Conservation (phyloP, 768 basidiomycete genomes). For the Agaricus subrufescens region DNA sequence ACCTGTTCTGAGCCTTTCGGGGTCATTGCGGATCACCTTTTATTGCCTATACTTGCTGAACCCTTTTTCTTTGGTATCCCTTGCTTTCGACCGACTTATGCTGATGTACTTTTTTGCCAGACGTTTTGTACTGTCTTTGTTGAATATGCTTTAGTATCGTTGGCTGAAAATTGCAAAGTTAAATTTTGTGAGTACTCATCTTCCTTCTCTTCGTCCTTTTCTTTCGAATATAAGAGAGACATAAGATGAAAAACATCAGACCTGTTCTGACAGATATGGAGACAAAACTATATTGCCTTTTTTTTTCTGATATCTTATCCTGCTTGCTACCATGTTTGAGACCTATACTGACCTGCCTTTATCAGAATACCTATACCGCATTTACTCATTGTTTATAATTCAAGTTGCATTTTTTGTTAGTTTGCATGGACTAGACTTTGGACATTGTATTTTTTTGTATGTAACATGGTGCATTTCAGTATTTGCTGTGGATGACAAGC, state of each 20-base stretch:
- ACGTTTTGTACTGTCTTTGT: neutral
- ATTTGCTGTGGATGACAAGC: neutral
- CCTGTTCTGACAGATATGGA: conserved; percentile 9
- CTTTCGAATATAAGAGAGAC: neutral
- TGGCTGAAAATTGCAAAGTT: neutral
- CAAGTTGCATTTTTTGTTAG: too few relatives aligned
- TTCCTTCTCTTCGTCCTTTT: neutral
- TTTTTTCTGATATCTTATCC: neutral
- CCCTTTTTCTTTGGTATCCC: conserved; percentile 7
- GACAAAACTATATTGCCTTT: conserved; percentile 6
- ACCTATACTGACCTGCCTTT: neutral
- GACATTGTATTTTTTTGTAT: too few relatives aligned
- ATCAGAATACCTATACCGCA: too few relatives aligned
- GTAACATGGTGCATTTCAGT: too few relatives aligned
- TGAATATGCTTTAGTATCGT: neutral
- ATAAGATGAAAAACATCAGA: conserved; percentile 5
- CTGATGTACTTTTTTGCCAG: neutral
- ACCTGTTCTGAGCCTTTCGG: conserved; percentile 55
- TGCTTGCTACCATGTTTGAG: neutral
- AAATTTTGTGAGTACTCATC: conserved; percentile 1
- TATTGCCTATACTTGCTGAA: conserved; percentile 51
- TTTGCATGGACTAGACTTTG: too few relatives aligned
- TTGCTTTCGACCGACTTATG: neutral
- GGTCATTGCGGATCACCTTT: conserved; percentile 45
- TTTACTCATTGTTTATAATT: too few relatives aligned